Base-by-base conservation (phyloP, 441 rosid genomes). In the Caryocar brasiliense region DNA sequence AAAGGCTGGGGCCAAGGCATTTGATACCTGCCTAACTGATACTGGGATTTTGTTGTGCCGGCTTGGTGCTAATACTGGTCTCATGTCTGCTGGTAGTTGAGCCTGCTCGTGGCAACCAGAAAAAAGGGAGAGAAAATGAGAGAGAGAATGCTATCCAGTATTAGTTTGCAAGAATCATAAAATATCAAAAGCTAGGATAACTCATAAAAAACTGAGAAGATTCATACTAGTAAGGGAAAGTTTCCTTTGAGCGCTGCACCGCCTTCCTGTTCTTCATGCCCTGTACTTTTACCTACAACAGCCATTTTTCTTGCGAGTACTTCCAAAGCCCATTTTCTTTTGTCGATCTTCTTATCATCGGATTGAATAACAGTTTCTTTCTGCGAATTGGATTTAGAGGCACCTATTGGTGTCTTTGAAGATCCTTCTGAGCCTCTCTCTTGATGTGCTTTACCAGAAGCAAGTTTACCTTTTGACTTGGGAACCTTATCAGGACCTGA, bases 281-380 rank as follows among this genome's bases (percentile, higher is more conserved):
- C 51, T 58, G 78, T 71, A 74, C 34, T 71, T 62, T 66, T 76
- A 63, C 67, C 66, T 34, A 70, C 73, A 59, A 73, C 74, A 47
- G 85, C 83, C 63, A 59, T 84, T 77, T 86, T 93, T 58, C 99
- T 77, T 8, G 99, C 97, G 70, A 93, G 99, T 62, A 93, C 81
- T 72, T 85, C 85, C 64, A 85, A 60, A 46, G 99, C 99, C 95
- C 91, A 88, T 66, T 89, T 88, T 61, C 91, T 82, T 78, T 84
- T 89, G 72, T 93, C 99, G 50, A 61, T 55, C 74, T 79, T 92
- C 50, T 59, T 72, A 57, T 83, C 88, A 40, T 76, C 83, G 37
- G 78, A 56, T 28, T 64, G 69, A 58, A 32, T 67, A 58, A 36
- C 51, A 10, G 35, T 54, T 45, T 71, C 87, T 62, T 76, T 81